Evolutionary conservation across 2,329 filamentous ascomycete genomes (phyloP), one percentile per base, ranked within the genome.

Genomic region (Monilinia vaccinii-corymbosi): DNA sequence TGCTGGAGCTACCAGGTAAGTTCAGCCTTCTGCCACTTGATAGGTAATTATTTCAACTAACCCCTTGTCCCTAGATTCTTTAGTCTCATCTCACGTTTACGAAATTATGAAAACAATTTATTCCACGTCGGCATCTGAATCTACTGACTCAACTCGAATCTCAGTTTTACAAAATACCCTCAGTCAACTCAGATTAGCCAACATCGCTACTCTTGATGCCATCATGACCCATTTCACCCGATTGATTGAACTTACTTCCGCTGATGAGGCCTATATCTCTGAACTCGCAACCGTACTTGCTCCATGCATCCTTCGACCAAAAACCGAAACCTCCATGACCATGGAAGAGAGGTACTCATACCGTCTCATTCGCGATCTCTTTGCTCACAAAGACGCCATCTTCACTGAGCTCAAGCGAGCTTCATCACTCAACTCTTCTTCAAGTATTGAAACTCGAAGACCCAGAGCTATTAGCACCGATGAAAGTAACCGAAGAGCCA

Each of bases 41-140:
- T 13, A n/a, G 44, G 8, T n/a, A 32, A 44, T 21, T 7, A 10
- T n/a, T 38, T 16, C 18, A 23, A 11, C 70, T 72, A 62, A 72
- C 61, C 4, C 16, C 7, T 42, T 3, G 23, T 2, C 16, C 4
- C 66, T n/a, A 94, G 94, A 99, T 75, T 97, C 94, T n/a, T 81
- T 99, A 63, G 93, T 99, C 63, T 97, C 94, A 60, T 96, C 91
- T 45, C 93, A 97, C 73, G 91, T 99, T 61, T 99, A 99, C 74
- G 95, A 99, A 76, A 97, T 99, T 71, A 87, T 99, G 72, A 92
- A 96, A 76, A 97, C 91, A 2, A 95, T 99, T 65, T 99, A 99
- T 77, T 87, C 85, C 50, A 91, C 89, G 16, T 87, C 91, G 14
- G 81, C 88, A 50, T 82, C 88, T 46, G 90, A 96, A 60, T 82